Percentiles rank a stretch among this genome's conserved stretches.
Evolutionary conservation across 345 rosid species (phyloP).

Genomic region (Boechera divaricarpa): DNA sequence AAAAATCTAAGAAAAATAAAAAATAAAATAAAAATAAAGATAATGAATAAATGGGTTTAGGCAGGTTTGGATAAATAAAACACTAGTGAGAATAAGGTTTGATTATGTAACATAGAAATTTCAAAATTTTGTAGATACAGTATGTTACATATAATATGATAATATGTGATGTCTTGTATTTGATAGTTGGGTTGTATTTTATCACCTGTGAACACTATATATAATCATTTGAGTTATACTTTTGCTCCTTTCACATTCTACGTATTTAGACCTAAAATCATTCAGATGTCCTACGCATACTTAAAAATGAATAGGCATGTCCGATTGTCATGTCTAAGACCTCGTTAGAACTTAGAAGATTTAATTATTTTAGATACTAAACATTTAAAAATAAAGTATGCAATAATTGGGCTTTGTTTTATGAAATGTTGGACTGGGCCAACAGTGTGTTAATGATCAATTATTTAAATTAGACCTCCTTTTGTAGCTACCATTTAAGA

Average conservation of each 20-base stretch:
- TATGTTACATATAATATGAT: neutral
- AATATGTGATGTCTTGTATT: constrained; percentile 21
- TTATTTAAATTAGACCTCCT: constrained; percentile 19
- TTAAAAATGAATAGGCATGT: neutral
- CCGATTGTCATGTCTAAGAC: neutral
- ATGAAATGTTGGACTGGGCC: constrained; percentile 18
- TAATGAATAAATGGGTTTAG: constrained; percentile 28
- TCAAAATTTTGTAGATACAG: constrained; percentile 28
- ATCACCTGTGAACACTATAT: neutral
- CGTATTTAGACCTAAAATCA: neutral
- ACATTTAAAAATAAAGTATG: neutral
- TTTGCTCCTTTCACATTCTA: neutral
- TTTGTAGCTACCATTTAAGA: constrained; percentile 14
- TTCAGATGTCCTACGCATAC: neutral
- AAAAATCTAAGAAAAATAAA: neutral
- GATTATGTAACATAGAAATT: constrained; percentile 8
- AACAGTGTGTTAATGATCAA: neutral
- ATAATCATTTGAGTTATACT: neutral
- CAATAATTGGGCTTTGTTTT: constrained; percentile 15
- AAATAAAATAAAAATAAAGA: neutral
- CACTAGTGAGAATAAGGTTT: neutral
- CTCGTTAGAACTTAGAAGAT: neutral
- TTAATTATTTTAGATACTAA: neutral
- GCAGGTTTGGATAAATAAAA: constrained; percentile 34
- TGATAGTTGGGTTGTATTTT: constrained; percentile 4